These are phyloP conservation scores for Hippophae tibetana DNA, from an alignment of 306 rosid species.

Conservation along the genomic window DNA sequence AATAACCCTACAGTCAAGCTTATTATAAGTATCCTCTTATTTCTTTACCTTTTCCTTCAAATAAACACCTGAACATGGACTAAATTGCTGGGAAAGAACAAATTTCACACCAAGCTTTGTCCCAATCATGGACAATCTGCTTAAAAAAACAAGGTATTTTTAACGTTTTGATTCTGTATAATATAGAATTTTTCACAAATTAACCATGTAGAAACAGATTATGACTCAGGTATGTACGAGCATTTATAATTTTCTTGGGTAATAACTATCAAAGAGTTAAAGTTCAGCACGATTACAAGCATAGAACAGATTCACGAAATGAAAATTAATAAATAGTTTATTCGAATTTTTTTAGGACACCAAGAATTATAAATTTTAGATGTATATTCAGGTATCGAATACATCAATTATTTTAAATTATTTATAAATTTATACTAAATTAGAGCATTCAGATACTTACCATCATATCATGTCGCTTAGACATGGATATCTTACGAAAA, in stretches of 20 bases:
- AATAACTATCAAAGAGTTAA: no score
- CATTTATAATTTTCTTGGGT: neutral
- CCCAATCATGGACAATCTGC: conserved; percentile 29
- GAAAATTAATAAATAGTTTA: no score
- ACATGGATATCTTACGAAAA: no score
- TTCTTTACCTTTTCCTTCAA: conserved; percentile 29
- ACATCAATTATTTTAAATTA: no score
- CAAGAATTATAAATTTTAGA: no score
- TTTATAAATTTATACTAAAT: no score
- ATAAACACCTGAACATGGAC: conserved; percentile 16
- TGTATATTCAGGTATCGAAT: no score
- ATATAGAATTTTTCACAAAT: neutral
- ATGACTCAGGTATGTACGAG: neutral
- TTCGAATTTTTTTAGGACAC: no score
- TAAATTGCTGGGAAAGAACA: conserved; percentile 8
- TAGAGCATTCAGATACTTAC: no score
- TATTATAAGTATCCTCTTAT: conserved; percentile 6
- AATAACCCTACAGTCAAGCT: conserved; percentile 9
- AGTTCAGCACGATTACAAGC: no score
- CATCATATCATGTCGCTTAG: no score
- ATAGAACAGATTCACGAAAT: no score
- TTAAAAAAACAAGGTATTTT: conserved; percentile 45
- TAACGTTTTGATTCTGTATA: neutral
- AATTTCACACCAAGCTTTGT: conserved; percentile 12
- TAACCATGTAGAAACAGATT: neutral